Evolutionary conservation across 1,284 basidiomycete genomes (phyloP).

Genomic region (Xerocomus nothofagi): DNA sequence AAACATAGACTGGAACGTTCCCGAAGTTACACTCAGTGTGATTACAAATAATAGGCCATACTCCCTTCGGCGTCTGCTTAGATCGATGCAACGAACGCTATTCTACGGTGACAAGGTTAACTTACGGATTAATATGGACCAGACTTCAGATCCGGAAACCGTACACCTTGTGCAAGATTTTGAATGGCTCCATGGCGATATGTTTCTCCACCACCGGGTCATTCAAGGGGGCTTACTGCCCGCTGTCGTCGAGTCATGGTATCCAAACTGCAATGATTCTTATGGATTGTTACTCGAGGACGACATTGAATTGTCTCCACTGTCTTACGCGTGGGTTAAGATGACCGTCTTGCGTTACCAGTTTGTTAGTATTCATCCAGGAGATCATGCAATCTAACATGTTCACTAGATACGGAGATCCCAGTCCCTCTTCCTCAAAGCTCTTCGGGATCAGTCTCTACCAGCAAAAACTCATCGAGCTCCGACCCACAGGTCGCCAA

Average conservation of each 20-base stretch:
- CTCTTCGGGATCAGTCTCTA: conserved; percentile 82
- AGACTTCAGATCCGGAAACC: conserved; percentile 65
- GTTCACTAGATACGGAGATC: conserved; percentile 53
- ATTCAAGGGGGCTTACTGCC: conserved; percentile 75
- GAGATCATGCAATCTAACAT: conserved; percentile 6
- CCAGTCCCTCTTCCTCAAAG: conserved; percentile 39
- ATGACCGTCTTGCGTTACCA: conserved; percentile 72
- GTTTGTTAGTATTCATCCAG: conserved; percentile 38
- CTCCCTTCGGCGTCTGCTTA: conserved; percentile 68
- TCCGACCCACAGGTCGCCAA: conserved; percentile 64
- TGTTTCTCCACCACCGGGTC: conserved; percentile 67
- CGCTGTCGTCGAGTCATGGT: conserved; percentile 85
- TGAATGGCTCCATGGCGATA: conserved; percentile 58
- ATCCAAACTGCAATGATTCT: conserved; percentile 67
- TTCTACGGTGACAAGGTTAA: conserved; percentile 69
- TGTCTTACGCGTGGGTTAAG: conserved; percentile 84
- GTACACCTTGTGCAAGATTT: conserved; percentile 50
- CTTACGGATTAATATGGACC: conserved; percentile 72
- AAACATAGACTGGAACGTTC: conserved; percentile 67
- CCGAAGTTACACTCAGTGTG: conserved; percentile 65
- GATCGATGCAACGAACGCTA: conserved; percentile 55
- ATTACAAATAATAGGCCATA: conserved; percentile 74
- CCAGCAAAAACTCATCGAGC: conserved; percentile 77
- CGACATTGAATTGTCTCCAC: conserved; percentile 77
- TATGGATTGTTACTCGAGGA: conserved; percentile 82